Conservation (phyloP, 805 yeast species). For the Vanderwaltozyma polyspora region DNA sequence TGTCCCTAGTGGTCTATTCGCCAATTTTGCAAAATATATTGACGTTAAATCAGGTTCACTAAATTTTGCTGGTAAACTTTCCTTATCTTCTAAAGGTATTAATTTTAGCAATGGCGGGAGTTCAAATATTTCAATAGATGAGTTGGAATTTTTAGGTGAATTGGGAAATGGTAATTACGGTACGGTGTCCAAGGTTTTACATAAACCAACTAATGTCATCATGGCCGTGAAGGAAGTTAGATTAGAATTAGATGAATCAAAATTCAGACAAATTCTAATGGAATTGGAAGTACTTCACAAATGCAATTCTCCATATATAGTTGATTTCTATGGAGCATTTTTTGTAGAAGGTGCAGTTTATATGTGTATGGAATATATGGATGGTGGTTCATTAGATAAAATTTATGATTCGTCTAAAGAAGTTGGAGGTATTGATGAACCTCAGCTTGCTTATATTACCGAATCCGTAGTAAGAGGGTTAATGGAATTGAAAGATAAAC, state of each 20-base stretch:
- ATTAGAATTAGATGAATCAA: slow-evolving; percentile 84
- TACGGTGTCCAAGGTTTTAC: slow-evolving; percentile 83
- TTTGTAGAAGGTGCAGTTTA: slow-evolving; percentile 96
- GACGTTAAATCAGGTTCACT: slow-evolving; percentile 87
- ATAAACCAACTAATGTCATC: slow-evolving; percentile 78
- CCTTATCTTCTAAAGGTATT: slow-evolving; percentile 82
- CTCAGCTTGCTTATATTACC: slow-evolving; percentile 67
- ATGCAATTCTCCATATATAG: slow-evolving; percentile 85
- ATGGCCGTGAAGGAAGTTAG: slow-evolving; percentile 98
- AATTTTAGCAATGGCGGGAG: slow-evolving; percentile 82
- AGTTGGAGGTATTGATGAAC: slow-evolving; percentile 60
- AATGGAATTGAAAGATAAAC: slow-evolving; percentile 74
- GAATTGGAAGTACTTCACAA: slow-evolving; percentile 88
- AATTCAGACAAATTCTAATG: slow-evolving; percentile 88
- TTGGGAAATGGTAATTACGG: slow-evolving; percentile 95
- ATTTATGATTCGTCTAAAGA: slow-evolving; percentile 43
- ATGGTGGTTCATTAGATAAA: slow-evolving; percentile 87
- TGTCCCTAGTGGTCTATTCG: slow-evolving; percentile 48
- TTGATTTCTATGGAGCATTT: slow-evolving; percentile 94
- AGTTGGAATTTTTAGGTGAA: slow-evolving; percentile 71
- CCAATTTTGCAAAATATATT: slow-evolving; percentile 64
- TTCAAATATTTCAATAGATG: slow-evolving; percentile 76
- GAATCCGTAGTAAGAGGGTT: slow-evolving; percentile 73
- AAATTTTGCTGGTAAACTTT: slow-evolving; percentile 87
- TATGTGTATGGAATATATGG: slow-evolving; percentile 97